phyloP scores from a whole-genome alignment of 1,284 basidiomycete genomes.

The Kalmanozyma brasiliensis region DNA sequence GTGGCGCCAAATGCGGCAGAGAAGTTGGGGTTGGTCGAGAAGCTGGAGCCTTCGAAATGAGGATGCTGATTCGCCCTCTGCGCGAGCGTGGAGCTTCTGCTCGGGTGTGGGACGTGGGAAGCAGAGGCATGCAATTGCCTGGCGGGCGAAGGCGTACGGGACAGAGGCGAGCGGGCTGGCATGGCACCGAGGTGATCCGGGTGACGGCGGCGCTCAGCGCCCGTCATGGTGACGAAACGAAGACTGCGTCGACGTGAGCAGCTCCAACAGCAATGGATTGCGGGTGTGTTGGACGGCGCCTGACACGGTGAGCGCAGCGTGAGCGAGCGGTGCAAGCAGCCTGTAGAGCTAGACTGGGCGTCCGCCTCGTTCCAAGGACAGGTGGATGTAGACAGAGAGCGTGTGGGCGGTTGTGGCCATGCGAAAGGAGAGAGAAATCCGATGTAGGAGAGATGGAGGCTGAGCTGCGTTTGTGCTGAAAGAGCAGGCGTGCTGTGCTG shows the following conservation, averaged over 20 bases:
- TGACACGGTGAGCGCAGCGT: no score
- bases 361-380: no score
- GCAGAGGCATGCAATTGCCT: slow-evolving; percentile 16
- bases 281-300: no score
- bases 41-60: slow-evolving; percentile 20
- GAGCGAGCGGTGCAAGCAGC: no score
- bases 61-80: slow-evolving; percentile 33
- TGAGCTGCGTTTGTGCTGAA: no score
- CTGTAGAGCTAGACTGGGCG: no score
- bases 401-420: neutral
- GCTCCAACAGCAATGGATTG: neutral
- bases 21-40: slow-evolving; percentile 13
- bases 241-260: neutral
- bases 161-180: slow-evolving; percentile 18
- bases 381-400: no score
- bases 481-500: no score
- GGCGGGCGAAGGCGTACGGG: slow-evolving; percentile 28
- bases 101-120: slow-evolving; percentile 9
- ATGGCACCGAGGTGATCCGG: slow-evolving; percentile 28
- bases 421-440: no score
- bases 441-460: no score
- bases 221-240: slow-evolving; percentile 29
- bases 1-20: slow-evolving; percentile 30
- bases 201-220: slow-evolving; percentile 42
- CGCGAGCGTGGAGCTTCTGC: slow-evolving; percentile 20